Conservation (phyloP, 495 filamentous ascomycete species). For the Talaromyces thailandensis region DNA sequence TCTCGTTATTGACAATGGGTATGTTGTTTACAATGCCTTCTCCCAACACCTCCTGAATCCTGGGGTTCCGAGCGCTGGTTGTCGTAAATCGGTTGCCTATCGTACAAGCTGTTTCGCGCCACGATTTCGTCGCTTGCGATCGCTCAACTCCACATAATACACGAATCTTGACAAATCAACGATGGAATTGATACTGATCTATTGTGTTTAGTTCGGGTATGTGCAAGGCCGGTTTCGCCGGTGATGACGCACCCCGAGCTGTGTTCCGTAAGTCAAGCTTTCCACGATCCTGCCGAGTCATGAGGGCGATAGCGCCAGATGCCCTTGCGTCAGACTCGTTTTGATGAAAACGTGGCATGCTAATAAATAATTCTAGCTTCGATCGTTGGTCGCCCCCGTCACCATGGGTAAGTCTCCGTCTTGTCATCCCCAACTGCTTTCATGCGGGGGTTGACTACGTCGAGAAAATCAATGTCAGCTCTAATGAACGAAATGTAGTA, state of each 20-base stretch:
- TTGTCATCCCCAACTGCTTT: conserved; percentile 11
- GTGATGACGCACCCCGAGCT: conserved; percentile 99
- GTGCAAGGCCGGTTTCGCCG: conserved; percentile 99
- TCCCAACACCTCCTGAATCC: conserved; percentile 17
- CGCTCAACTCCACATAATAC: background rate
- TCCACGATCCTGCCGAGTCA: conserved; percentile 8
- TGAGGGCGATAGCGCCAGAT: background rate
- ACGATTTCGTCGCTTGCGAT: background rate
- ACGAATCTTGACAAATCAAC: background rate
- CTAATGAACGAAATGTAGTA: conserved; percentile 49
- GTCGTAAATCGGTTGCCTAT: conserved; percentile 10
- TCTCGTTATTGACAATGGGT: conserved; percentile 99
- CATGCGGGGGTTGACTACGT: background rate
- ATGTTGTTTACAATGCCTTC: conserved; percentile 36
- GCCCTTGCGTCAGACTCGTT: conserved; percentile 20
- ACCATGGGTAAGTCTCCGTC: conserved; percentile 82
- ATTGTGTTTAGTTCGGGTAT: conserved; percentile 79
- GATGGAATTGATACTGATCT: conserved; percentile 36
- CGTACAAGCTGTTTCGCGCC: background rate
- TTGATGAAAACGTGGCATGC: conserved; percentile 7
- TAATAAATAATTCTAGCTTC: conserved; percentile 57
- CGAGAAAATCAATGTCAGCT: background rate
- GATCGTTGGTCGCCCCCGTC: conserved; percentile 98
- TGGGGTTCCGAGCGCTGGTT: background rate
- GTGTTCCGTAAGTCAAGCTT: conserved; percentile 92